Conservation (phyloP, 768 basidiomycete species). For the Tulasnella calospora region DNA sequence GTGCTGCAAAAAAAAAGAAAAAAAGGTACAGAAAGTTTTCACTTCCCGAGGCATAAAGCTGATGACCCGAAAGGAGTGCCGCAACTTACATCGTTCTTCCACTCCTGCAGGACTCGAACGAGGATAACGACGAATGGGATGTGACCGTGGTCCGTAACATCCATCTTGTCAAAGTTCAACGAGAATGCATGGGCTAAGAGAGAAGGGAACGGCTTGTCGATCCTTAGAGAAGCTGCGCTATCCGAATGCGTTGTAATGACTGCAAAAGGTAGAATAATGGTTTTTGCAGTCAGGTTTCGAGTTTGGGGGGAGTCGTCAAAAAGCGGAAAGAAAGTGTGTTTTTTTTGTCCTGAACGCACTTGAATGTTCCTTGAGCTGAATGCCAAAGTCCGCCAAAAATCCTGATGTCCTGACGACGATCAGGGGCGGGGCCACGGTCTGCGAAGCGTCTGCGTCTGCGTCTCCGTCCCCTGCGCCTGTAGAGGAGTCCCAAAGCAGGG, state of each 20-base stretch:
- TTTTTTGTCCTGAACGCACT: constrained; percentile 48
- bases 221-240: constrained; percentile 64
- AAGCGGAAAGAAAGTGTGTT: too few relatives aligned
- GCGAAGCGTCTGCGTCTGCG: constrained; percentile 56
- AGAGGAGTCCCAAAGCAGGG: constrained; percentile 33
- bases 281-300: not conserved
- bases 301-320: too few relatives aligned
- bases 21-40: too few relatives aligned
- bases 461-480: too few relatives aligned
- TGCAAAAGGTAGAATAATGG: constrained; percentile 37
- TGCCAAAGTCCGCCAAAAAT: constrained; percentile 81
- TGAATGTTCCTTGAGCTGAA: constrained; percentile 85
- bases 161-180: constrained; percentile 72
- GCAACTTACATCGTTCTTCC: constrained; percentile 63
- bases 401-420: constrained; percentile 80
- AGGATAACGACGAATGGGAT: constrained; percentile 88
- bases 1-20: constrained; percentile 59
- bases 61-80: not conserved
- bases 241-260: constrained; percentile 89
- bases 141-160: constrained; percentile 84
- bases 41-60: not conserved
- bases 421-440: constrained; percentile 57
- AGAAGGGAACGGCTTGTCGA: constrained; percentile 83
- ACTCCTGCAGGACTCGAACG: constrained; percentile 73
- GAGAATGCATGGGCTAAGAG: constrained; percentile 66